These are phyloP conservation scores for Sphaceloma murrayae DNA, from an alignment of 2,329 filamentous ascomycete genomes.

Conservation along the genomic window DNA sequence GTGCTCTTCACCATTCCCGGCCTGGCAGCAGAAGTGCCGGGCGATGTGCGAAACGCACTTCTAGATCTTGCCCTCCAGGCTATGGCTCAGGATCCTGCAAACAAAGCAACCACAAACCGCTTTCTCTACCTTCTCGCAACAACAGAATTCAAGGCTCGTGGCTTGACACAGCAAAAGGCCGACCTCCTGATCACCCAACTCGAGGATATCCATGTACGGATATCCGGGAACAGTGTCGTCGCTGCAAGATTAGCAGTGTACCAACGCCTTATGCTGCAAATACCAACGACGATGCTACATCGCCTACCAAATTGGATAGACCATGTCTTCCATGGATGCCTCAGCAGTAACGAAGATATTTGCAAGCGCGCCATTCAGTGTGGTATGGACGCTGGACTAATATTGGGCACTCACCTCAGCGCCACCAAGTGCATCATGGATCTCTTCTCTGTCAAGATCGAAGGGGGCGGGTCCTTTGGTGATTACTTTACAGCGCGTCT, in stretches of 20 bases:
- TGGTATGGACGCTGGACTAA: constrained; percentile 59
- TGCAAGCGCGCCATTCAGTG: constrained; percentile 63
- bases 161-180: constrained; percentile 63
- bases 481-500: constrained; percentile 60
- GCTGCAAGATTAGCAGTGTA: constrained; percentile 72
- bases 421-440: constrained; percentile 59
- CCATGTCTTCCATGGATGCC: constrained; percentile 71
- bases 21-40: constrained; percentile 60
- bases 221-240: constrained; percentile 72
- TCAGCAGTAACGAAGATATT: constrained; percentile 69
- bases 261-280: constrained; percentile 63
- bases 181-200: constrained; percentile 61
- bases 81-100: constrained; percentile 56
- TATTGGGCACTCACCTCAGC: constrained; percentile 58
- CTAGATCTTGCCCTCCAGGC: constrained; percentile 69
- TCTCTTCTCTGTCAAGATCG: constrained; percentile 45
- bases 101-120: constrained; percentile 70
- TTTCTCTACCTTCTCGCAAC: constrained; percentile 71
- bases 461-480: constrained; percentile 53
- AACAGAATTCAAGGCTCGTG: constrained; percentile 65
- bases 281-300: constrained; percentile 57
- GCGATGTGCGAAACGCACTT: constrained; percentile 71
- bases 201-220: constrained; percentile 60
- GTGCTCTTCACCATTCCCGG: constrained; percentile 66
- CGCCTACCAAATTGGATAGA: constrained; percentile 68